Conservation (phyloP, 495 filamentous ascomycete genomes). For the Neurospora sp. region DNA sequence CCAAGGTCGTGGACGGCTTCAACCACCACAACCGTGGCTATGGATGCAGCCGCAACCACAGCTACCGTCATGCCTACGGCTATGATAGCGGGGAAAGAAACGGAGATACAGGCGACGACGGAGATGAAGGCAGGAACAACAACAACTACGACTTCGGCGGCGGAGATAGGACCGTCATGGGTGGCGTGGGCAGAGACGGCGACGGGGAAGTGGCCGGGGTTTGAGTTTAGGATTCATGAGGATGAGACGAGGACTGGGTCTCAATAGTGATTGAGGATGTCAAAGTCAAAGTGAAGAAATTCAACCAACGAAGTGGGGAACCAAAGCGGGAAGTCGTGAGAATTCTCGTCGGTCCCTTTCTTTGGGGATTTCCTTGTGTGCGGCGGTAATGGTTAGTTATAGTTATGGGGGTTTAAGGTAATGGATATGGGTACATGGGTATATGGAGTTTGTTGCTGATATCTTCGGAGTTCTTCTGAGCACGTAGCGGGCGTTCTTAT, state of each 20-base stretch:
- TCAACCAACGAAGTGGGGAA: neutral
- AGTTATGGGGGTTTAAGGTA: no score
- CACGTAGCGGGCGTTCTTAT: no score
- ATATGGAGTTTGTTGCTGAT: no score
- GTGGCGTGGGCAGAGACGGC: neutral
- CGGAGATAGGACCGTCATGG: neutral
- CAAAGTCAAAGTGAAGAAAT: neutral
- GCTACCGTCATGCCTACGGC: neutral
- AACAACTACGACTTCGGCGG: neutral
- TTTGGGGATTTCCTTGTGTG: no score
- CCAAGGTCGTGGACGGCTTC: neutral
- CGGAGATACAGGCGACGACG: neutral
- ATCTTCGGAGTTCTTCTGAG: no score
- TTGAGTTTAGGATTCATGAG: conserved; percentile 21
- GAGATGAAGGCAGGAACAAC: neutral
- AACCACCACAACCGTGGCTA: neutral
- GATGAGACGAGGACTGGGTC: conserved; percentile 4
- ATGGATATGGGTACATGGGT: no score
- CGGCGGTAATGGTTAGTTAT: no score
- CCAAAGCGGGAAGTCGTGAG: no score
- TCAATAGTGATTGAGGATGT: neutral
- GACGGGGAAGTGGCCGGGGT: neutral
- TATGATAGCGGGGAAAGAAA: neutral
- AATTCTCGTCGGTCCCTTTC: no score
- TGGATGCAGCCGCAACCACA: neutral